Evolutionary conservation across 139 green algal genomes (phyloP), one percentile per base, ranked within the genome.

Genomic region (Klebsormidium nitens): DNA sequence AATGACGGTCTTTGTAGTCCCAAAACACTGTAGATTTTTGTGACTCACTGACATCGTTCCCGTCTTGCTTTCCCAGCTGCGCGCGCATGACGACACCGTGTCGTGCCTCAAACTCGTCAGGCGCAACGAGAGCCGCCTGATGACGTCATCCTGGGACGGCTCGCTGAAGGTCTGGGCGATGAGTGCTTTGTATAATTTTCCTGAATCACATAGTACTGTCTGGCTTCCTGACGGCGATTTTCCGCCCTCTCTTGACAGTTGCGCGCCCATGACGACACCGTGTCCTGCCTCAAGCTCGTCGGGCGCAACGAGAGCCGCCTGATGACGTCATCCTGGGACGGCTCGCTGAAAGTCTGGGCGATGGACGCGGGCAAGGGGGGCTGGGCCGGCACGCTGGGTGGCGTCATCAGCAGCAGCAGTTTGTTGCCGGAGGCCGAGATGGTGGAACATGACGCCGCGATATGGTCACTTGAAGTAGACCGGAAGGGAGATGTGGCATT

Each of bases 121-220:
- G 36, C 29, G 29, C n/a, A 19, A 59, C 40, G n/a, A 5, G 11
- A 36, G 60, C 60, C 59, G 35, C 28, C 60, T 69, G 40, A 26
- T 69, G 5, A 69, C 60, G 39, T 35, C 40, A 23, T 69, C 60
- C 2, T 69, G 60, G 60, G 60, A 69, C 60, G 34, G 29, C 60
- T 60, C 32, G 23, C 35, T 69, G 42, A 52, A 56, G 31, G n/a
- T 60, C 28, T 69, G 60, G 60, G 35, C 8, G 46, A 31, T 56
- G 4, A n/a, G 46, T 23, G n/a, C 46, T 31, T 56, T 56, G 23
- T n/a, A 56, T 56, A 31, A 31, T n/a, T 56, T 31, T 56, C 46
- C n/a, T 23, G n/a, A n/a, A 56, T 56, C 26, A 23, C 46, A 56
- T n/a, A n/a, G 46, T 56, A n/a, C 23, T 56, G 46, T 31, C n/a